Conservation (phyloP, 208 protist species). For the Leishmania tropica region DNA sequence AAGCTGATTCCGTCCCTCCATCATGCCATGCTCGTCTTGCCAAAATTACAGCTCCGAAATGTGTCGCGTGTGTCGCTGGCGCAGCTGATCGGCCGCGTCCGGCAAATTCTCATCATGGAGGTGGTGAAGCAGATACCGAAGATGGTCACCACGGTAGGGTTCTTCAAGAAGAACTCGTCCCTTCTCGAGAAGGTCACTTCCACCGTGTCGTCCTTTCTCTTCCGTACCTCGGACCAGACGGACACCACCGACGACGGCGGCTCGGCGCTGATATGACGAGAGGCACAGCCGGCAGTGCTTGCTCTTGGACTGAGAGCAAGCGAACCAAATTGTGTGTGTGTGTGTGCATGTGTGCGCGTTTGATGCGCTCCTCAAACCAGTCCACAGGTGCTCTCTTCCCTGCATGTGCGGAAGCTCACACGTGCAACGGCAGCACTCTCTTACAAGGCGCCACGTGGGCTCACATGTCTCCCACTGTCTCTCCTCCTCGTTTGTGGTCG, state of each 20-base stretch:
- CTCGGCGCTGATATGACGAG: conserved; percentile 19
- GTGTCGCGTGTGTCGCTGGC: conserved; percentile 35
- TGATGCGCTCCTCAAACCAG: neutral
- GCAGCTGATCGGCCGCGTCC: conserved; percentile 32
- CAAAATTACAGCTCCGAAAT: conserved; percentile 44
- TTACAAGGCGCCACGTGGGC: neutral
- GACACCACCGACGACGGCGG: conserved; percentile 26
- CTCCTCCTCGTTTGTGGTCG: neutral
- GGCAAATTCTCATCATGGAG: conserved; percentile 48
- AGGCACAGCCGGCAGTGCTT: neutral
- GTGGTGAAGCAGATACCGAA: conserved; percentile 55
- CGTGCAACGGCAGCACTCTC: neutral
- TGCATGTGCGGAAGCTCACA: neutral
- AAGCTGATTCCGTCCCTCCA: conserved; percentile 63
- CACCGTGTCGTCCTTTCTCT: conserved; percentile 25
- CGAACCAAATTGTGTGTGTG: neutral
- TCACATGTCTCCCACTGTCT: neutral
- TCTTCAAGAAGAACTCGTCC: conserved; percentile 44
- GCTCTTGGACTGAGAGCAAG: too few relatives aligned
- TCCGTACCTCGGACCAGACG: conserved; percentile 19
- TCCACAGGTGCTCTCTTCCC: neutral
- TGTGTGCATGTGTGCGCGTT: neutral
- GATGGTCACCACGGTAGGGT: conserved; percentile 46
- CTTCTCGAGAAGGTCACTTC: conserved; percentile 35
- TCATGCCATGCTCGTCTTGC: conserved; percentile 47